Base-by-base conservation (phyloP, 2,329 filamentous ascomycete species). In the Sporothrix luriei region DNA sequence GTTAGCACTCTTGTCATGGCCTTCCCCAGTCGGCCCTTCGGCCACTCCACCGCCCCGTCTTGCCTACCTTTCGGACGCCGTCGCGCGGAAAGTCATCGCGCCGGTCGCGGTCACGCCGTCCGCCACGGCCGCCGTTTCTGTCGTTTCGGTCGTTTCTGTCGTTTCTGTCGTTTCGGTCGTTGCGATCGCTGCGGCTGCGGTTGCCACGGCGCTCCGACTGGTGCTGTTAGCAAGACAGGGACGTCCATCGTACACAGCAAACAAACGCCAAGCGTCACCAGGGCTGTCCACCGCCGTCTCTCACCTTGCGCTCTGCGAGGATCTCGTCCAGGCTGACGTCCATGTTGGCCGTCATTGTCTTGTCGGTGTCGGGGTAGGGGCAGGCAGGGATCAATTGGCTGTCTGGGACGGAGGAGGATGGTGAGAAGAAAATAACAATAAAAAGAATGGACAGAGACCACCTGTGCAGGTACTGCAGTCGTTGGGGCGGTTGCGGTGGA, bases 31-130 rank as follows among this genome's bases (percentile, higher is more conserved):
- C 0, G 3, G 4, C 13, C 40, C 3, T 33, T 33, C 4, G 29
- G 29, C 29, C 29, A 33, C 6, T 33, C 29, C 29, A 33, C 29
- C 29, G 29, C 33, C 33, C 33, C 26, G 16, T 64, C 16, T 68
- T 33, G 71, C 77, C 59, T 79, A 94, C 93, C 93, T 96, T 96
- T 93, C 90, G 94, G 79, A 94, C 87, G 81, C 92, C 92, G 82
- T 95, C 92, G 82, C 91, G 90, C 77, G 91, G 90, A 75, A 86
- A 90, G 61, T 81, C 78, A 49, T 79, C 77, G 52, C 78, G 75
- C 49, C 77, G 75, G 68, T 76, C 79, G 69, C 78, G 78, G 61
- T 75, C 75, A 62, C 72, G 68, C 54, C 72, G 66, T 69, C 46
- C 57, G 51, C 57, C 29, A 46, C 62, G 65, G n/a, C 57, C 62